Conservation (phyloP, 441 rosid genomes). For the Lepidium campestre region DNA sequence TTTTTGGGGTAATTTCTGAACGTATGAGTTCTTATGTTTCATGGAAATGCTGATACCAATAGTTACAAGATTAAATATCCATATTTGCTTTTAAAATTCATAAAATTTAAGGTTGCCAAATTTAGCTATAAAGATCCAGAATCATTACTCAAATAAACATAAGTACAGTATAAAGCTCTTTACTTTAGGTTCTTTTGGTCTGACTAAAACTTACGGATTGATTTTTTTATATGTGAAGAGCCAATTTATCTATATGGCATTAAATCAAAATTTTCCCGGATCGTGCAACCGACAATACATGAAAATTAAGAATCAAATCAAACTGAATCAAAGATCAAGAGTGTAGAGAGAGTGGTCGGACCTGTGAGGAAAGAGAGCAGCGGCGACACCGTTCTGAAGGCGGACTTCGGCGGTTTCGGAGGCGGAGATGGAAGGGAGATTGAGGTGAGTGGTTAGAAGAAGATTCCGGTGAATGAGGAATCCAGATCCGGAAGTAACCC, state of each 20-base stretch:
- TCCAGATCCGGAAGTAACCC: slow-evolving; percentile 57
- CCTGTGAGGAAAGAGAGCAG: slow-evolving; percentile 88
- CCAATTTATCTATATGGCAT: not conserved
- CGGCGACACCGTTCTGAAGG: slow-evolving; percentile 65
- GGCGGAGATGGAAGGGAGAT: slow-evolving; percentile 74
- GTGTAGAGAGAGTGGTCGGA: slow-evolving; percentile 1
- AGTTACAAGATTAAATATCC: not conserved
- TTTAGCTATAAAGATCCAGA: slow-evolving; percentile 13
- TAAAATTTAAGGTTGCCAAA: slow-evolving; percentile 1
- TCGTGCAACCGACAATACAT: slow-evolving; percentile 21
- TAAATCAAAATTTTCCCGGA: not conserved
- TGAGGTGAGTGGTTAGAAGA: slow-evolving; percentile 78
- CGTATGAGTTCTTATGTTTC: not conserved
- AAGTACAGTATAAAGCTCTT: slow-evolving; percentile 16
- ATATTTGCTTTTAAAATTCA: not conserved
- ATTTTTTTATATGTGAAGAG: not conserved
- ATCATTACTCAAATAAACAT: slow-evolving; percentile 10
- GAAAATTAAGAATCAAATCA: not conserved
- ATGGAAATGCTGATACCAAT: not conserved
- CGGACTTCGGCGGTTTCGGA: slow-evolving; percentile 80
- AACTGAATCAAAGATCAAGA: not conserved
- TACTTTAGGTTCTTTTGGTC: not conserved
- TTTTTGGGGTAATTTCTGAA: not conserved
- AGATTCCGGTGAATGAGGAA: slow-evolving; percentile 91
- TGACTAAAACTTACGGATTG: not conserved